Percentiles rank a stretch among this genome's conserved stretches.
These are phyloP conservation scores for Scheffersomyces amazonensis DNA, from an alignment of 805 yeast genomes.

Conservation along the genomic window DNA sequence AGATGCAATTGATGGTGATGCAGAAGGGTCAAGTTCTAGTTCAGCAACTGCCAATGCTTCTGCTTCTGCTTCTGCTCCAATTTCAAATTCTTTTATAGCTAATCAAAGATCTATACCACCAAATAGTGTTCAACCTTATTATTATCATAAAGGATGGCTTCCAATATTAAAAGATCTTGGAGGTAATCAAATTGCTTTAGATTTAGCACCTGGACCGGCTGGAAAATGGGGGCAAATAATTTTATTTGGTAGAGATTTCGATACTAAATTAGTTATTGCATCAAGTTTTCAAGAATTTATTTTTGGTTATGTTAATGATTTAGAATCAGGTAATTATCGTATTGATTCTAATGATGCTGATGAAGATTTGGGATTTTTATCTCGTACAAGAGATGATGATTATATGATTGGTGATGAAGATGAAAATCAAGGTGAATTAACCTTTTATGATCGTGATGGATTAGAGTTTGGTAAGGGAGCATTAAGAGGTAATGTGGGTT, in stretches of 20 bases:
- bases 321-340: conserved; percentile 39
- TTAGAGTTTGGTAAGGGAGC: conserved; percentile 30
- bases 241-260: conserved; percentile 43
- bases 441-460: conserved; percentile 33
- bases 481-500: conserved; percentile 29
- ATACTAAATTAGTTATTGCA: conserved; percentile 41
- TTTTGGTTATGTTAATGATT: conserved; percentile 34
- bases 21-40: conserved; percentile 6
- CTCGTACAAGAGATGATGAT: conserved; percentile 36
- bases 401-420: conserved; percentile 44
- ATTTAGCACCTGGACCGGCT: conserved; percentile 36
- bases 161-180: conserved; percentile 38
- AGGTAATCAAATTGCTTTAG: conserved; percentile 44
- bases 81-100: conserved; percentile 22
- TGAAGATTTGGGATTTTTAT: conserved; percentile 33
- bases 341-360: conserved; percentile 36
- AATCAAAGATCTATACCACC: conserved; percentile 38
- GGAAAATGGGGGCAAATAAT: conserved; percentile 44
- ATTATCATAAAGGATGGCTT: conserved; percentile 40
- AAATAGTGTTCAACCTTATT: conserved; percentile 32
- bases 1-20: conserved; percentile 1
- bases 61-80: conserved; percentile 2
- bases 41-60: conserved; percentile 15
- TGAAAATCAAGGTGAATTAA: conserved; percentile 42
- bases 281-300: conserved; percentile 36